A percentile compares a stretch with the other conserved stretches of the same genome.
phyloP scores from a whole-genome alignment of 1,284 basidiomycete species.

The Cutaneotrichosporon sp. region DNA sequence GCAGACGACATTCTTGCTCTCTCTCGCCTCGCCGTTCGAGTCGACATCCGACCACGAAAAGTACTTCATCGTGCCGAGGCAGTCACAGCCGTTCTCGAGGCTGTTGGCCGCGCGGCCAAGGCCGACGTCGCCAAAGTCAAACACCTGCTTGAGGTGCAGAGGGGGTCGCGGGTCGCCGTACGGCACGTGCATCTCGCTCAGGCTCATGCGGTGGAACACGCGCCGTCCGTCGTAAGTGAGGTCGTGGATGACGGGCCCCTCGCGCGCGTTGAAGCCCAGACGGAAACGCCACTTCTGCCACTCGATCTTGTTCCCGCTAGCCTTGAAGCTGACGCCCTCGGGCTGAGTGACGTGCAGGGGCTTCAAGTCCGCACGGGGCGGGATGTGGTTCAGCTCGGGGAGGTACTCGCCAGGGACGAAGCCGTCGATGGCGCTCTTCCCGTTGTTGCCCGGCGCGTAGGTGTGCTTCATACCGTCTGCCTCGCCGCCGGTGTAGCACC shows the following conservation, averaged over 20 bases:
- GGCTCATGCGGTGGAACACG: conserved; percentile 45
- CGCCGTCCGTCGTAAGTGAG: conserved; percentile 39
- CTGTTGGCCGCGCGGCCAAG: background rate
- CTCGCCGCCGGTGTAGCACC: conserved; percentile 4
- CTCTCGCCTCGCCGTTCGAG: background rate
- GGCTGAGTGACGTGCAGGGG: conserved; percentile 3
- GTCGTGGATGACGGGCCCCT: conserved; percentile 44
- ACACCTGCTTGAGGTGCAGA: conserved; percentile 29
- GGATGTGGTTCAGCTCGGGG: background rate
- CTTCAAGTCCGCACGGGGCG: background rate
- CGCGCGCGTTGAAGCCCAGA: conserved; percentile 36
- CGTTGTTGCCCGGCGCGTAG: background rate
- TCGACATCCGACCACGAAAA: conserved; percentile 2
- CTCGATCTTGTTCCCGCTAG: conserved; percentile 62
- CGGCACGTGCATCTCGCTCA: conserved; percentile 51
- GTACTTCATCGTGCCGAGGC: conserved; percentile 4
- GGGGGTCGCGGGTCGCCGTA: conserved; percentile 46
- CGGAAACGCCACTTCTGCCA: conserved; percentile 41
- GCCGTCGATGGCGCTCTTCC: background rate
- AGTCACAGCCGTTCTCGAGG: conserved; percentile 8
- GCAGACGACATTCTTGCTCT: conserved; percentile 2
- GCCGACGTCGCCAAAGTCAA: conserved; percentile 4
- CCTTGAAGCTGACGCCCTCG: conserved; percentile 55
- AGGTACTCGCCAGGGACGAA: background rate
- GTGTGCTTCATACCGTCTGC: background rate